Evolutionary conservation across 1,284 basidiomycete genomes (phyloP), one percentile per base, ranked within the genome.

Genomic region (Trametes versicolor): DNA sequence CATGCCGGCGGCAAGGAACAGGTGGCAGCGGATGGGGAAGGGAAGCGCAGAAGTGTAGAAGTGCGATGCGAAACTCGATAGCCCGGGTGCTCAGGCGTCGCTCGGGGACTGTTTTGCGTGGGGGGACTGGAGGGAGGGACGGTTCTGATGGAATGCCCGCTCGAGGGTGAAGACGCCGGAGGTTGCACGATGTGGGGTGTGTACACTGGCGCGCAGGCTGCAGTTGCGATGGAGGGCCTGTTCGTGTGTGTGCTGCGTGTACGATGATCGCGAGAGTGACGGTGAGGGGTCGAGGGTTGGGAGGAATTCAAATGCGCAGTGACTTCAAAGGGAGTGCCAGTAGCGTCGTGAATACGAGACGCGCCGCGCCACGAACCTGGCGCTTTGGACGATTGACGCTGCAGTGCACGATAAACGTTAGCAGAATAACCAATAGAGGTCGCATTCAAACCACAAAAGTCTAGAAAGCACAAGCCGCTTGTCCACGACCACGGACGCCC

Each of bases 1-100:
- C 51, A 37, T 53, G 51, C 51, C 51, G 51, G 51, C 34, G 51
- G 51, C 36, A 36, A 36, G 51, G 23, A 48, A n/a, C 21, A 19
- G 43, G 5, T 41, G 39, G 39, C 4, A 17, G 12, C 8, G 15
- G 15, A 43, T 12, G 3, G 37, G 15, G 37, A 39, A 39, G 37
- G 10, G 12, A 13, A 17, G 37, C 10, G 37, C 5, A 10, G 37
- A 39, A 17, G 5, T 2, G 12, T 10, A 17, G 37, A 39, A 39
- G 37, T 12, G 15, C 37, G 37, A 17, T 13, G 9, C 41, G 15
- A 43, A 43, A 43, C 41, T 13, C 41, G 41, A 43, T 19, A 8
- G 41, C 41, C n/a, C 41, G 41, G 41, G 41, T 17, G 37, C 37
- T n/a, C n/a, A n/a, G n/a, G n/a, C n/a, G n/a, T n/a, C n/a, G n/a